A percentile compares a stretch with the other conserved stretches of the same genome.
These are phyloP conservation scores for Pseudogymnoascus destructans DNA, from an alignment of 2,329 filamentous ascomycete genomes.

Conservation along the genomic window DNA sequence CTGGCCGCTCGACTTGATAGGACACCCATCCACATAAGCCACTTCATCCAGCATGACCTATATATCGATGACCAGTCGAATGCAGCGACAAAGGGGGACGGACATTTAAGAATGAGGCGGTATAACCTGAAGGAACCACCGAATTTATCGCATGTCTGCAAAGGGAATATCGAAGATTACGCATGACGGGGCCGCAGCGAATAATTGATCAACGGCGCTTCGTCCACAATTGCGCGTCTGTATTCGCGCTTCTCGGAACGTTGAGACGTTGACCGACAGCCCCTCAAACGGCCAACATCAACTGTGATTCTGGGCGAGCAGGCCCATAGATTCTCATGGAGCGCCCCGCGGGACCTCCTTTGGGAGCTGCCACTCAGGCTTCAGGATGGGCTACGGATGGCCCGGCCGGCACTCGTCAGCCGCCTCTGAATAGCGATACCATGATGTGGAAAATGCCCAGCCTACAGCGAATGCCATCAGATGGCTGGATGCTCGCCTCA, in stretches of 20 bases:
- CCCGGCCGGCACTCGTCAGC: slow-evolving; percentile 25
- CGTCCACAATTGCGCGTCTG: slow-evolving; percentile 5
- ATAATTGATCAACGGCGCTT: slow-evolving; percentile 3
- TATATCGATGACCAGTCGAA: slow-evolving; percentile 3
- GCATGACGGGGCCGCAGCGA: background rate
- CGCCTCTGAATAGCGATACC: slow-evolving; percentile 25
- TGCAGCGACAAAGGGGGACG: background rate
- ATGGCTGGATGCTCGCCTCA: slow-evolving; percentile 34
- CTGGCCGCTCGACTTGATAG: slow-evolving; percentile 4
- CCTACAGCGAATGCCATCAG: slow-evolving; percentile 34
- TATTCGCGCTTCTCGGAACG: slow-evolving; percentile 8
- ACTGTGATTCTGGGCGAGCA: slow-evolving; percentile 11
- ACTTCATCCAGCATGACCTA: slow-evolving; percentile 1
- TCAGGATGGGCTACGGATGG: slow-evolving; percentile 31
- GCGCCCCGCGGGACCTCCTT: slow-evolving; percentile 21
- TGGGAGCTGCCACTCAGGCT: slow-evolving; percentile 27
- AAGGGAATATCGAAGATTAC: background rate
- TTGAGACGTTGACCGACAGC: slow-evolving; percentile 20
- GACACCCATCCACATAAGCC: background rate
- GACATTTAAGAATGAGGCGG: background rate
- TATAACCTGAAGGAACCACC: background rate
- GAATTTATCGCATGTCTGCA: background rate
- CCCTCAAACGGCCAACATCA: slow-evolving; percentile 15
- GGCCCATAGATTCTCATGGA: slow-evolving; percentile 22
- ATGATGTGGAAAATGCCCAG: slow-evolving; percentile 29